phyloP scores from a whole-genome alignment of 371 early-diverging fungal genomes.

The Batkoa obscura region DNA sequence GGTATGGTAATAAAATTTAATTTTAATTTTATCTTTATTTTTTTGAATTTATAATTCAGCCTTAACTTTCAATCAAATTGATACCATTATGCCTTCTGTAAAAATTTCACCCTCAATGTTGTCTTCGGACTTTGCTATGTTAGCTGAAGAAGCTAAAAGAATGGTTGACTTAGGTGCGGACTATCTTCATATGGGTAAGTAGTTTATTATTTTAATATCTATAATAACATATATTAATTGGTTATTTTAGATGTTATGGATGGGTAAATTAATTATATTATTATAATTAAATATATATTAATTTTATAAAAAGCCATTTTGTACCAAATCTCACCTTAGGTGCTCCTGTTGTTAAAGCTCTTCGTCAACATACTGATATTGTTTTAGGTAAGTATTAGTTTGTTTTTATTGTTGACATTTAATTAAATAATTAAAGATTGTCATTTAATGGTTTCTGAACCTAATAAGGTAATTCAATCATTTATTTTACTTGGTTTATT shows the following conservation, averaged over 20 bases:
- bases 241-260: slow-evolving; percentile 49
- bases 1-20: too few species aligned
- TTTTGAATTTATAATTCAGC: too few species aligned
- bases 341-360: slow-evolving; percentile 73
- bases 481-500: background rate
- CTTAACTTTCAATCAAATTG: background rate
- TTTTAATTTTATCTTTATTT: too few species aligned
- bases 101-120: slow-evolving; percentile 85
- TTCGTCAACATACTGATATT: slow-evolving; percentile 74
- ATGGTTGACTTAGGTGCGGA: slow-evolving; percentile 86
- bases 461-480: slow-evolving; percentile 32
- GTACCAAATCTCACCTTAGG: slow-evolving; percentile 96
- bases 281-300: background rate
- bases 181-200: slow-evolving; percentile 78
- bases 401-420: background rate
- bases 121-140: slow-evolving; percentile 76
- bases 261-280: slow-evolving; percentile 27
- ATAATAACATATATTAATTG: background rate
- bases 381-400: slow-evolving; percentile 43
- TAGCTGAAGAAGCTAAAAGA: slow-evolving; percentile 71
- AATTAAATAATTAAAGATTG: slow-evolving; percentile 40
- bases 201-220: background rate
- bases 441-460: slow-evolving; percentile 92
- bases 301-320: slow-evolving; percentile 56
- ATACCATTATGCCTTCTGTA: slow-evolving; percentile 31